phyloP scores from a whole-genome alignment of 108 stramenopile genomes.

The Skeletonema menzelii region DNA sequence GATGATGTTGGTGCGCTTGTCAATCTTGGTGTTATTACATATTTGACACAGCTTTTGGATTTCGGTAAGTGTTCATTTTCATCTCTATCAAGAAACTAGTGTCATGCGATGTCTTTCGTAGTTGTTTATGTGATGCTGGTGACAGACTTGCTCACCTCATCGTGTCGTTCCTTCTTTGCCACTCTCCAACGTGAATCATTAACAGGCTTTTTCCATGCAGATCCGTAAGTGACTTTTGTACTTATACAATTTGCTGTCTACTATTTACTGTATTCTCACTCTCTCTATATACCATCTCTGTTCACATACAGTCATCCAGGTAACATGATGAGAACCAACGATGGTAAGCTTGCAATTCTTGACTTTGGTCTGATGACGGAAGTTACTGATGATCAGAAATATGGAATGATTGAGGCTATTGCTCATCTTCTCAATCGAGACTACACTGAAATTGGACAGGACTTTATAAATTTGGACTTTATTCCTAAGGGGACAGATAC shows the following conservation, averaged over 20 bases:
- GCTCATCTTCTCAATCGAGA: constrained; percentile 93
- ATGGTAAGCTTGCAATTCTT: constrained; percentile 91
- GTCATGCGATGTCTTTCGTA: no score
- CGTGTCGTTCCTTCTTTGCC: no score
- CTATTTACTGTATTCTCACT: not conserved
- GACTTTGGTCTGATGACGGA: constrained; percentile 97
- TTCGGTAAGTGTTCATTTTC: constrained; percentile 19
- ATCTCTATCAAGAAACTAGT: no score
- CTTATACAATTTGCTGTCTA: not conserved
- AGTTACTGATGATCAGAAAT: constrained; percentile 91
- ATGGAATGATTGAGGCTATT: constrained; percentile 96
- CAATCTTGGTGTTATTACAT: constrained; percentile 93
- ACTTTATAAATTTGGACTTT: constrained; percentile 93
- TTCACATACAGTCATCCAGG: constrained; percentile 39
- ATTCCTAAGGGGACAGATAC: constrained; percentile 92
- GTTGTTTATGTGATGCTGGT: no score
- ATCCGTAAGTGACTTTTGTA: constrained; percentile 22
- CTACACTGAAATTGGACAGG: constrained; percentile 91
- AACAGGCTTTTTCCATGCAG: constrained; percentile 90
- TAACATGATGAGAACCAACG: constrained; percentile 91
- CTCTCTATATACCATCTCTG: not conserved
- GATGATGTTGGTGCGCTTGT: constrained; percentile 93
- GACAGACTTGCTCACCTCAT: no score
- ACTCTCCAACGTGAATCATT: no score
- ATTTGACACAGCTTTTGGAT: constrained; percentile 90